Evolutionary conservation across 2,329 filamentous ascomycete genomes (phyloP), one percentile per base, ranked within the genome.

Genomic region (Aspergillus amoenus): DNA sequence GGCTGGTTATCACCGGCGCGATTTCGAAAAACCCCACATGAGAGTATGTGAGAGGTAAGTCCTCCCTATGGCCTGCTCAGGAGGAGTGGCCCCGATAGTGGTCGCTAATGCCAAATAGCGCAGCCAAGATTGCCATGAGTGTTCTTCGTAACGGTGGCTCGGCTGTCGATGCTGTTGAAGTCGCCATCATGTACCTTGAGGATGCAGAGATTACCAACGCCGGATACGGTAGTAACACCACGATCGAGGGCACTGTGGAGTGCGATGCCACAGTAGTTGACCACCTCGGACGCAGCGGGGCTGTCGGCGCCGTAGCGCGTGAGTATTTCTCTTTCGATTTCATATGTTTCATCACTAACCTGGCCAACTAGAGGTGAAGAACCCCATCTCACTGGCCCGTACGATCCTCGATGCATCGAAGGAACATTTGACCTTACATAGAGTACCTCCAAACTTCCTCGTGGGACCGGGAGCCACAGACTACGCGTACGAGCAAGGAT

Each of bases 121-220:
- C 94, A 61, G 90, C 90, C n/a, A 86, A 85, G 64, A 81, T 89
- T 66, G 93, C 85, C 34, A 97, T 97, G 90, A 82, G 82, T 50
- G 82, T 95, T 59, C 79, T 99, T 58, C 89, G 84, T 67, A 84
- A 83, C 61, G 94, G 94, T 22, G 89, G 88, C 9, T 86, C 87
- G 42, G 91, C 94, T 4, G 82, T 93, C 4, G 91, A 97, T 69
- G 94, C 93, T 15, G 89, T 97, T 21, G 94, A 97, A 74, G 88
- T 89, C 50, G 91, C 94, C 30, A 86, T 99, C 67, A 90, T 88
- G 64, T 81, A 91, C 18, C 85, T 99, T 17, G 94, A 99, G 76
- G 91, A 99, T 71, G 88, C 89, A 56, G 92, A 97, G 68, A 95
- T 99, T 64, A 99, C 95, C 37, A 99, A 99, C 72, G 90, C 93